Percentiles rank a stretch among this genome's conserved stretches.
Conservation (phyloP, 129 eudicot species). For the Lactuca saligna region DNA sequence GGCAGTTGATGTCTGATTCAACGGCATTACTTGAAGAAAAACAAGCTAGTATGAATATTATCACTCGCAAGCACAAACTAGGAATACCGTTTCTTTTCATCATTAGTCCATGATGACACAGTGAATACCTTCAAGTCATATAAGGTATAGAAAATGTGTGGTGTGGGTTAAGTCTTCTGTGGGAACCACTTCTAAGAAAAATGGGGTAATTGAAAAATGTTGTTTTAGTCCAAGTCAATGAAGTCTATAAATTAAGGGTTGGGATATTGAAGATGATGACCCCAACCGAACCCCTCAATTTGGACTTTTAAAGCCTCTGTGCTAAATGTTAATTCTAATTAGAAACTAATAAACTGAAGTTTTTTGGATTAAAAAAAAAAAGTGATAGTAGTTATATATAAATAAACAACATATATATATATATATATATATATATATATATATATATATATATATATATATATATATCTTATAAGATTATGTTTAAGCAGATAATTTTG, state of each 20-base stretch:
- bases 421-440: too few relatives aligned
- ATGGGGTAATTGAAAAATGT: background rate
- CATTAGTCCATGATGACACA: background rate
- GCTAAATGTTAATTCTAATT: background rate
- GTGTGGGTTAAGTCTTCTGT: slow-evolving; percentile 6
- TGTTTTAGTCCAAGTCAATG: background rate
- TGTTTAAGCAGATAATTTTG: too few relatives aligned
- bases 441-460: too few relatives aligned
- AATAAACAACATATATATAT: too few relatives aligned
- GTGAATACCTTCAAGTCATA: background rate
- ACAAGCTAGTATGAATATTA: slow-evolving; percentile 11
- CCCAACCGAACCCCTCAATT: background rate
- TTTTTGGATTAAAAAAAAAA: too few relatives aligned
- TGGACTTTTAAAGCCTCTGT: background rate
- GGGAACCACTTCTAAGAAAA: slow-evolving; percentile 18
- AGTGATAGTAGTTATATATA: background rate
- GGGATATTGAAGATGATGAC: background rate
- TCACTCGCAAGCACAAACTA: background rate
- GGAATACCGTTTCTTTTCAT: background rate
- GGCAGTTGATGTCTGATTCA: slow-evolving; percentile 32
- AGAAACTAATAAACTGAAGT: background rate
- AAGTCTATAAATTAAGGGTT: background rate
- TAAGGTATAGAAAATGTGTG: background rate
- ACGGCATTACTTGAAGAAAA: slow-evolving; percentile 1
- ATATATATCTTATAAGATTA: too few relatives aligned